These are phyloP conservation scores for Fusarium multiceps DNA, from an alignment of 2,329 filamentous ascomycete species.

Conservation along the genomic window DNA sequence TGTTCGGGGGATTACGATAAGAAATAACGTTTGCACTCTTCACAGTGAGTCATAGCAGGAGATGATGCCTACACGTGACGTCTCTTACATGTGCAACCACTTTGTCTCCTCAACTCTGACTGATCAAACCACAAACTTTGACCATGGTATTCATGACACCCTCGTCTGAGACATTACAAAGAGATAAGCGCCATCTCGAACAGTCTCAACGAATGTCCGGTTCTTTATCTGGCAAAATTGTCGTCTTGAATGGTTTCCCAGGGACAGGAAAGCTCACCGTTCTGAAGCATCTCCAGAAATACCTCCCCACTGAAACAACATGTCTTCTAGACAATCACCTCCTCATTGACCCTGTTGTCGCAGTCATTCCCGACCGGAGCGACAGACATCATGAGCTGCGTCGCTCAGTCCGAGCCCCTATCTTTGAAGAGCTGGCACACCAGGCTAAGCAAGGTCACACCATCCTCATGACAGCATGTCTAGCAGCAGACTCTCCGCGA, in stretches of 20 bases:
- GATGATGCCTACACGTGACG: not conserved
- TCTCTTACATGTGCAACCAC: not conserved
- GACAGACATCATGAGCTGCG: constrained; percentile 36
- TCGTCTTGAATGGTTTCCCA: constrained; percentile 40
- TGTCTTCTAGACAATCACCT: constrained; percentile 39
- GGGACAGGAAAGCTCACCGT: constrained; percentile 39
- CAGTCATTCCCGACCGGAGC: constrained; percentile 24
- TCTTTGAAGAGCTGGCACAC: constrained; percentile 26
- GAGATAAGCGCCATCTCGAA: not conserved
- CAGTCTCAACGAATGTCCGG: no score
- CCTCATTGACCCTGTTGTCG: constrained; percentile 32
- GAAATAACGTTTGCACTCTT: no score
- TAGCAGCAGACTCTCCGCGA: constrained; percentile 9
- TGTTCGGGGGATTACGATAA: no score
- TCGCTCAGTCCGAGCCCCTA: constrained; percentile 20
- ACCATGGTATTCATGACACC: not conserved
- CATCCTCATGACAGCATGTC: constrained; percentile 37
- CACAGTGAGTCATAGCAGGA: not conserved
- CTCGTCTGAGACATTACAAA: fast-evolving
- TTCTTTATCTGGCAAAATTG: not conserved
- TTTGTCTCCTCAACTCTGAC: no score
- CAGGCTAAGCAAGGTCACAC: constrained; percentile 9
- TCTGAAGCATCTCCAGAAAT: constrained; percentile 17
- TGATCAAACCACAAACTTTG: not conserved
- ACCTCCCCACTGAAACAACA: constrained; percentile 13